These are phyloP conservation scores for Russula sp. DNA, from an alignment of 768 basidiomycete species.

Conservation along the genomic window DNA sequence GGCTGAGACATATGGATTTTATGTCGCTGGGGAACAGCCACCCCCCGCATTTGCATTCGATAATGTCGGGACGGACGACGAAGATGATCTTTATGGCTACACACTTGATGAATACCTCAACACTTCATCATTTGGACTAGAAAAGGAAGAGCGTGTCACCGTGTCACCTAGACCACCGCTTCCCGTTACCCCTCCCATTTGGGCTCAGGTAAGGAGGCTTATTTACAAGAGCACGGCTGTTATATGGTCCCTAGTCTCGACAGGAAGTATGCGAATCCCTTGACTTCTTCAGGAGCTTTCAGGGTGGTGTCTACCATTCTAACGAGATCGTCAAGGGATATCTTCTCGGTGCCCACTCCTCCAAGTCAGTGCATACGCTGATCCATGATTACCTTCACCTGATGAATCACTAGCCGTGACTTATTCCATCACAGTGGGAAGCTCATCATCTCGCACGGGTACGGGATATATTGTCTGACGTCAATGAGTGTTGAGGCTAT, in stretches of 20 bases:
- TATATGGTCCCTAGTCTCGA: slow-evolving; percentile 46
- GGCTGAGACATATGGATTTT: not conserved
- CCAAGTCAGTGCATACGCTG: slow-evolving; percentile 40
- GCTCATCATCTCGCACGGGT: slow-evolving; percentile 84
- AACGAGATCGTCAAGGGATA: slow-evolving; percentile 64
- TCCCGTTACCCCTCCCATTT: slow-evolving; percentile 32
- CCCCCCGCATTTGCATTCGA: not conserved
- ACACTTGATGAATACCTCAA: not conserved
- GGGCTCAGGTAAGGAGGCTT: slow-evolving; percentile 35
- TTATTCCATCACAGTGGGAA: slow-evolving; percentile 54
- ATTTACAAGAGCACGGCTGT: not conserved
- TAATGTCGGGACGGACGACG: not conserved
- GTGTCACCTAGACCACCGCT: slow-evolving; percentile 24
- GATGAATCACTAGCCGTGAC: slow-evolving; percentile 49
- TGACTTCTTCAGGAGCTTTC: slow-evolving; percentile 68
- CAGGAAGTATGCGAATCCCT: slow-evolving; percentile 81
- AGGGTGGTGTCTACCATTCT: slow-evolving; percentile 68
- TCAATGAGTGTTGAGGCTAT: not conserved
- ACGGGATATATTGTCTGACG: slow-evolving; percentile 18
- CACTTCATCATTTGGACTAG: not conserved
- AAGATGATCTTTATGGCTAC: not conserved
- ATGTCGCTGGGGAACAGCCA: not conserved
- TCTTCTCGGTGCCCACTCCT: slow-evolving; percentile 61
- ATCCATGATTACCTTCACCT: slow-evolving; percentile 7
- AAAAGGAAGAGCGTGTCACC: not conserved